Evolutionary conservation across 192 early-diverging fungal species (phyloP), one percentile per base, ranked within the genome.

Genomic region (Coemansia sp.): DNA sequence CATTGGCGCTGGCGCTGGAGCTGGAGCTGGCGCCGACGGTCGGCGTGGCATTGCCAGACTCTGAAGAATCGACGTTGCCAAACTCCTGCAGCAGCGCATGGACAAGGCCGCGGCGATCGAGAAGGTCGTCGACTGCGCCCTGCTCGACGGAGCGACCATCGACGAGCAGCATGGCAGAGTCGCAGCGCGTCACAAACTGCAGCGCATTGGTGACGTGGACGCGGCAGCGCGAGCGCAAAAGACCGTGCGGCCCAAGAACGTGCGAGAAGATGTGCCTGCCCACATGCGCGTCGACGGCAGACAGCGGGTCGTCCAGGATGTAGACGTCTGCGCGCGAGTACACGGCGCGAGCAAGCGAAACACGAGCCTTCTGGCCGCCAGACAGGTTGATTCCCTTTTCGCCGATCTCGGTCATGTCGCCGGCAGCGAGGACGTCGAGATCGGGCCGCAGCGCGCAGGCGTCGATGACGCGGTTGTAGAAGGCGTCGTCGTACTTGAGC

Each of bases 231-330:
- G 61, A 54, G 32, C 62, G 62, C 27, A 88, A 64, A 28, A 85
- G 27, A 6, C 85, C 85, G 24, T 74, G 66, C 51, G 70, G 71
- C 13, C 74, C 80, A 45, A 85, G 60, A 14, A 82, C 82, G 20
- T 83, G 79, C 0, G 82, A 75, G 34, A 86, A 88, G 5, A 88
- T 72, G 18, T 82, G 78, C 61, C 84, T 84, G 29, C 83, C 84
- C 9, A 88, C 86, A 66, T 85, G 84, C 10, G 86, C 79, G 49
- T 86, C 86, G 3, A 88, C 85, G 20, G 90, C 88, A 34, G 88
- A 73, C 42, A 90, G 74, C n/a, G 88, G 86, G 50, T 92, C 89
- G 58, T 91, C 90, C 19, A 92, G 67, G 1, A 90, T 71, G 36
- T 84, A 83, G 0, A 89, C 68, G 36, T 91, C 87, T 9, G 85